Conservation (phyloP, 805 yeast species). For the Kodamaea lidongshanica region DNA sequence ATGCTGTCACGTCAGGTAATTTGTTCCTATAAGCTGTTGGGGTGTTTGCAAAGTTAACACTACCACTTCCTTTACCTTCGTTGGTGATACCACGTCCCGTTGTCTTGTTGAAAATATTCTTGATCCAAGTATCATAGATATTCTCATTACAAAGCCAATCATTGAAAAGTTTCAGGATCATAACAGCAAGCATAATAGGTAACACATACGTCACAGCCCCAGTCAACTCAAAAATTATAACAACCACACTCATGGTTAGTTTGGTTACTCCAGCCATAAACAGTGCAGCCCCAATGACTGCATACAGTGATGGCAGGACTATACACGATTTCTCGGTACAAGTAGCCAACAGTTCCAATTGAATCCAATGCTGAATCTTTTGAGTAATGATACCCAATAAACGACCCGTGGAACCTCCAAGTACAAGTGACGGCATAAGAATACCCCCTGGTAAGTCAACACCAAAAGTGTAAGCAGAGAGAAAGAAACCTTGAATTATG, state of each 20-base stretch:
- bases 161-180: conserved; percentile 66
- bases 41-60: conserved; percentile 26
- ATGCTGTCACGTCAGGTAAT: conserved; percentile 28
- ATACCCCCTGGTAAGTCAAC: conserved; percentile 64
- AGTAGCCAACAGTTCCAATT: conserved; percentile 29
- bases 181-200: conserved; percentile 81
- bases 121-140: conserved; percentile 52
- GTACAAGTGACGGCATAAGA: conserved; percentile 54
- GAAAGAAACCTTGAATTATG: conserved; percentile 45
- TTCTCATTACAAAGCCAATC: conserved; percentile 56
- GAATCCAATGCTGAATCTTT: conserved; percentile 36
- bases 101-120: conserved; percentile 22
- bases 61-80: conserved; percentile 35
- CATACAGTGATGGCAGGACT: conserved; percentile 81
- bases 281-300: conserved; percentile 83
- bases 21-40: conserved; percentile 22
- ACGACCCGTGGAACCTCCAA: conserved; percentile 59
- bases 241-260: conserved; percentile 74
- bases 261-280: conserved; percentile 76
- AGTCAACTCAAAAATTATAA: conserved; percentile 89
- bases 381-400: conserved; percentile 49
- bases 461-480: conserved; percentile 68
- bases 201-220: conserved; percentile 81
- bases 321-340: conserved; percentile 46
- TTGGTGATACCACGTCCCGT: conserved; percentile 12